These are phyloP conservation scores for Neonectria hederae DNA, from an alignment of 2,329 filamentous ascomycete species.

Conservation along the genomic window DNA sequence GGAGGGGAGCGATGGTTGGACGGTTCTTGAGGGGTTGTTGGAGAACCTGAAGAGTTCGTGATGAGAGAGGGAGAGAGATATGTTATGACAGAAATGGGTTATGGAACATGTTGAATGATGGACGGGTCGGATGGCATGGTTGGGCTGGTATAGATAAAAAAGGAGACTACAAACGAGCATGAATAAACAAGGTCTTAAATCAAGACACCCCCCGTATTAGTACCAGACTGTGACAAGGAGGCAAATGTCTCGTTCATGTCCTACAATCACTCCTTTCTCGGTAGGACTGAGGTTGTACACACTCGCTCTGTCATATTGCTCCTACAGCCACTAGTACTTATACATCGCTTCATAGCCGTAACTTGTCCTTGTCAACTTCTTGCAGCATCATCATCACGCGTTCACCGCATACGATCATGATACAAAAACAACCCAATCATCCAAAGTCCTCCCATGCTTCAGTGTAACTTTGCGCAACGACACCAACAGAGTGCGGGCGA, in stretches of 20 bases:
- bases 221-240: background rate
- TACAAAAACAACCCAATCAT: constrained; percentile 5
- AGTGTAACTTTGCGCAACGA: background rate
- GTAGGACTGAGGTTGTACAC: background rate
- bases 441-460: background rate
- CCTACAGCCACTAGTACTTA: constrained; percentile 9
- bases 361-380: background rate
- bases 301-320: constrained; percentile 7
- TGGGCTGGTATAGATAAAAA: constrained; percentile 1
- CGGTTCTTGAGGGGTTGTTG: constrained; percentile 64
- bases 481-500: background rate
- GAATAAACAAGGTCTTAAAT: background rate
- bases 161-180: background rate
- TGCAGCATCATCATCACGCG: constrained; percentile 14
- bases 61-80: background rate
- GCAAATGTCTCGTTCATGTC: background rate
- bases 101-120: constrained; percentile 13
- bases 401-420: constrained; percentile 12
- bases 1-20: constrained; percentile 80
- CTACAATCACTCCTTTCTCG: background rate
- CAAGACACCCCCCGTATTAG: background rate
- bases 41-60: constrained; percentile 59
- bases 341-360: constrained; percentile 10
- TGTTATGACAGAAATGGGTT: constrained; percentile 2
- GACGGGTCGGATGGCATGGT: background rate